These are phyloP conservation scores for Geotrichum ghanense DNA, from an alignment of 805 yeast species.

Conservation along the genomic window DNA sequence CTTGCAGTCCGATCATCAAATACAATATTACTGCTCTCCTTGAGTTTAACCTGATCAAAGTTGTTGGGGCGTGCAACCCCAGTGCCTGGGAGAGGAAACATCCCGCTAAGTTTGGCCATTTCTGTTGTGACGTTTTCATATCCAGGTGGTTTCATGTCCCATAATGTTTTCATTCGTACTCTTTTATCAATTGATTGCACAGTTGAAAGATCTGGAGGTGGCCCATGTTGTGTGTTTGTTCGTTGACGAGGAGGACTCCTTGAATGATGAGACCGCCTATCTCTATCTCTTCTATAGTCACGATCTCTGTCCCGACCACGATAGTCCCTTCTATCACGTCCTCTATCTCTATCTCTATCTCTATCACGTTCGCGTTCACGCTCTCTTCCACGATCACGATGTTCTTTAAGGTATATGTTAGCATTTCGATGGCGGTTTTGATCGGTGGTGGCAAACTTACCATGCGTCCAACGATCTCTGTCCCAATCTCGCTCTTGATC, in stretches of 20 bases:
- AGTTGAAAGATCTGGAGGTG: constrained; percentile 26
- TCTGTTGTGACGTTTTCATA: constrained; percentile 66
- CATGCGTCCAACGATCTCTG: constrained; percentile 15
- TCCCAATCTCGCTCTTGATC: constrained; percentile 16
- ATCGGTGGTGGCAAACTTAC: no score
- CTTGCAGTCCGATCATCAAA: neutral
- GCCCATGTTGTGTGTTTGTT: constrained; percentile 11
- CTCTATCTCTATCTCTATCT: constrained; percentile 9
- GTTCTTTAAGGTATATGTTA: constrained; percentile 12
- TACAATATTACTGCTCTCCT: neutral
- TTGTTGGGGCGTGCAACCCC: constrained; percentile 22
- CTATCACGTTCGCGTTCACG: constrained; percentile 11
- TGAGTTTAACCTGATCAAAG: constrained; percentile 3
- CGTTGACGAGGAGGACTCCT: constrained; percentile 2
- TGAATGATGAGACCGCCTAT: constrained; percentile 6
- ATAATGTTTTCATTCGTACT: constrained; percentile 38
- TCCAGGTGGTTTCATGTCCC: constrained; percentile 67
- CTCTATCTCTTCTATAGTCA: constrained; percentile 3
- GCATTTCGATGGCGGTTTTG: constrained; percentile 5
- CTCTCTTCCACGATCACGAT: constrained; percentile 14
- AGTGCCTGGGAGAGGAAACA: constrained; percentile 65
- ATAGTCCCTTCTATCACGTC: constrained; percentile 2
- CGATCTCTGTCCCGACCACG: constrained; percentile 10
- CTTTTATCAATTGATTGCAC: constrained; percentile 41
- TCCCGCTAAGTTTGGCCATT: constrained; percentile 66